phyloP scores from a whole-genome alignment of 805 yeast genomes.

The Metschnikowia anglica region DNA sequence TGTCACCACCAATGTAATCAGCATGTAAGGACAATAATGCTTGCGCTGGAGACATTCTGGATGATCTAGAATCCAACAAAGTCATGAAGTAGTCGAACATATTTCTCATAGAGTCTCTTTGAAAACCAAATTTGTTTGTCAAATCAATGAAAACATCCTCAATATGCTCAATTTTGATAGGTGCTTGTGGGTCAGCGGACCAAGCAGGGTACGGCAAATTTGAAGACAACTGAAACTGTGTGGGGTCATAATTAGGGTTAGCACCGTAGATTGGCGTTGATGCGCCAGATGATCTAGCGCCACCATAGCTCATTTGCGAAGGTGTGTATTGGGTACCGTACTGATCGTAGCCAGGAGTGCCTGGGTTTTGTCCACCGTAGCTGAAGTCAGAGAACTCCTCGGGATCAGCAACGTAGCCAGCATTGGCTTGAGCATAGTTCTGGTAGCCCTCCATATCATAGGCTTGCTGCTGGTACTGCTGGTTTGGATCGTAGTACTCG shows the following conservation, averaged over 20 bases:
- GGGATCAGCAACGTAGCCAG: constrained; percentile 46
- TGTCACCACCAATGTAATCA: constrained; percentile 85
- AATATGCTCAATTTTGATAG: constrained; percentile 77
- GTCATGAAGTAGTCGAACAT: constrained; percentile 88
- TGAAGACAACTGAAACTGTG: constrained; percentile 64
- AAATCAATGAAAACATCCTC: constrained; percentile 84
- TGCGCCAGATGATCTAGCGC: constrained; percentile 82
- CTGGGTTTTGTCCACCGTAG: constrained; percentile 52
- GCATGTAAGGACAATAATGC: constrained; percentile 81
- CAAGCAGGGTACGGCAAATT: constrained; percentile 98
- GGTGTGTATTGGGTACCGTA: constrained; percentile 76
- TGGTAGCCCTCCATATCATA: constrained; percentile 49
- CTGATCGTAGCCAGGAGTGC: constrained; percentile 67
- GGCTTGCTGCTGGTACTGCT: constrained; percentile 50
- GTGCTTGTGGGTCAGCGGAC: constrained; percentile 94
- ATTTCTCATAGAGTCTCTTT: constrained; percentile 90
- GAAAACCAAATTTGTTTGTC: constrained; percentile 83
- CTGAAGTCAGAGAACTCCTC: constrained; percentile 69
- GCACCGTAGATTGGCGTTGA: constrained; percentile 91
- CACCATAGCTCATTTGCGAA: constrained; percentile 84
- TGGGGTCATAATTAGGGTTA: constrained; percentile 53
- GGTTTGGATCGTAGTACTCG: constrained; percentile 51
- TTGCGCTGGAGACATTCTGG: constrained; percentile 88
- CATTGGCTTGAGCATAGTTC: constrained; percentile 29
- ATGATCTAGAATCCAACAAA: constrained; percentile 75